These are phyloP conservation scores for Boletus sp. DNA, from an alignment of 1,284 basidiomycete genomes.

Conservation along the genomic window DNA sequence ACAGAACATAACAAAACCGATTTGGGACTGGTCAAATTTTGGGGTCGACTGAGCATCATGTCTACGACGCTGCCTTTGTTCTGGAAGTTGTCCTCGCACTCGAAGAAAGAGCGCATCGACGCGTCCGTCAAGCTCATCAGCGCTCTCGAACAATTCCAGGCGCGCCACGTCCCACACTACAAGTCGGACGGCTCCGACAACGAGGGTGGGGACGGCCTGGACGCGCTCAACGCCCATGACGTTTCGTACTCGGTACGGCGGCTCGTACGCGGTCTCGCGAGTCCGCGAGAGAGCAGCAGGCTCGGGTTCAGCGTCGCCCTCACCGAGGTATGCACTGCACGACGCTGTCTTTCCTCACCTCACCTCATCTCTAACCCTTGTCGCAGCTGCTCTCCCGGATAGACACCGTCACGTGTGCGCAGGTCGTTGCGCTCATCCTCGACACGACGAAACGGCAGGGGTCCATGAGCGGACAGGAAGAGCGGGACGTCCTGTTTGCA, in stretches of 20 bases:
- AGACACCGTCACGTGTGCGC: slow-evolving; percentile 71
- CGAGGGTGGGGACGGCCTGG: slow-evolving; percentile 52
- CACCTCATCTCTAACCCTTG: slow-evolving; percentile 1
- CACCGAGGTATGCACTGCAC: slow-evolving; percentile 81
- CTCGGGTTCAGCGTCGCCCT: slow-evolving; percentile 94
- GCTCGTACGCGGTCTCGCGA: slow-evolving; percentile 83
- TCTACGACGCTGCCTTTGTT: slow-evolving; percentile 85
- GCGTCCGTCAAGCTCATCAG: slow-evolving; percentile 83
- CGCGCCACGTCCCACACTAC: slow-evolving; percentile 48
- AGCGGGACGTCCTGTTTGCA: slow-evolving; percentile 90
- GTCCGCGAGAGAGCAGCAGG: slow-evolving; percentile 88
- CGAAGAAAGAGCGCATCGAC: slow-evolving; percentile 75
- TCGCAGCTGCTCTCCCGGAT: slow-evolving; percentile 76
- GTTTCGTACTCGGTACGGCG: slow-evolving; percentile 86
- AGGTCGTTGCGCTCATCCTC: slow-evolving; percentile 71
- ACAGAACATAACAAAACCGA: slow-evolving; percentile 27
- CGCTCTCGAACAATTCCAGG: slow-evolving; percentile 80
- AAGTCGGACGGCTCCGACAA: slow-evolving; percentile 42
- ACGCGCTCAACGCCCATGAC: slow-evolving; percentile 76
- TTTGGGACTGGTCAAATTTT: too few species aligned
- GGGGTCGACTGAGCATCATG: too few species aligned
- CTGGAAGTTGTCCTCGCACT: slow-evolving; percentile 88
- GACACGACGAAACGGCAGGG: slow-evolving; percentile 66
- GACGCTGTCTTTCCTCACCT: neutral
- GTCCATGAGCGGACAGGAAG: slow-evolving; percentile 84